These are phyloP conservation scores for Mycothermus thermophilus DNA, from an alignment of 495 filamentous ascomycete genomes.

Conservation along the genomic window DNA sequence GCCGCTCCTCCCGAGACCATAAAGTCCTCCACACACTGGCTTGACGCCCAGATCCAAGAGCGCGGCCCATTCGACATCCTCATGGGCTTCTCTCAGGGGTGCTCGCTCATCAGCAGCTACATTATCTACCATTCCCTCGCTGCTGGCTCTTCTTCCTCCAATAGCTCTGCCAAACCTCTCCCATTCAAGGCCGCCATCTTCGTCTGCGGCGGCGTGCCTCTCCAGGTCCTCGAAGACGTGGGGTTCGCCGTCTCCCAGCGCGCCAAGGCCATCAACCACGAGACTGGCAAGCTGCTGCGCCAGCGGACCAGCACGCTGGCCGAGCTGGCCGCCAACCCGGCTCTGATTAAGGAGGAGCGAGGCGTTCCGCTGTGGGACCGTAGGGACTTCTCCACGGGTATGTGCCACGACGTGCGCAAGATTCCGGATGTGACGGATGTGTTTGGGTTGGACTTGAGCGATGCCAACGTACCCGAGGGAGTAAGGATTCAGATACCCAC, in stretches of 20 bases:
- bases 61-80: constrained; percentile 49
- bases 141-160: too few species aligned
- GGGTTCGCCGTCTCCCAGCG: constrained; percentile 33
- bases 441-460: constrained; percentile 42
- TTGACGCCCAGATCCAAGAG: constrained; percentile 31
- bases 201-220: constrained; percentile 40
- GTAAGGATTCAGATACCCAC: constrained; percentile 43
- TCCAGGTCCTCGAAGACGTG: constrained; percentile 36
- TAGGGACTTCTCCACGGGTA: constrained; percentile 12
- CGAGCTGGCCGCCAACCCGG: constrained; percentile 17
- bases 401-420: constrained; percentile 19
- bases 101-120: constrained; percentile 34
- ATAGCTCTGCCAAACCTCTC: constrained; percentile 18
- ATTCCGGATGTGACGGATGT: constrained; percentile 19
- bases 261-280: constrained; percentile 26
- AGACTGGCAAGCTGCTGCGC: constrained; percentile 16
- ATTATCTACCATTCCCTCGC: constrained; percentile 27
- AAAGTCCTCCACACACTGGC: constrained; percentile 28
- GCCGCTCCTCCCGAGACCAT: constrained; percentile 26
- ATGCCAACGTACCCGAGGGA: constrained; percentile 24
- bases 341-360: constrained; percentile 10
- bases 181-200: constrained; percentile 49
- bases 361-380: constrained; percentile 19
- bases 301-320: constrained; percentile 18
- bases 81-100: constrained; percentile 48